Evolutionary conservation across 257 asterid genomes (phyloP).

Genomic region (Salvia rosmarinus): DNA sequence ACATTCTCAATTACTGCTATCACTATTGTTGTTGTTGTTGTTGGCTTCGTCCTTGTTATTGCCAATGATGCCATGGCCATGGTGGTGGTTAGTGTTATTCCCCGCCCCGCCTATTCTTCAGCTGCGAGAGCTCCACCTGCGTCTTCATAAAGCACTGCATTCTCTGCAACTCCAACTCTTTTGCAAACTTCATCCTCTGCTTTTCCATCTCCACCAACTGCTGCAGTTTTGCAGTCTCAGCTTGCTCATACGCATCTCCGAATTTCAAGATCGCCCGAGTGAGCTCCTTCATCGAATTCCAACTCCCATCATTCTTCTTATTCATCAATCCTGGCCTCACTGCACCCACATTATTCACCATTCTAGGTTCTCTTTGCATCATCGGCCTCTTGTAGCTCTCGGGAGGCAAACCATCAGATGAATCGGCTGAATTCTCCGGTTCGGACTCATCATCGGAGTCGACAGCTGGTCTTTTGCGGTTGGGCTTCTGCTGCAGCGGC

Average conservation of each 20-base stretch:
- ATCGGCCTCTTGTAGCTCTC: constrained; percentile 52
- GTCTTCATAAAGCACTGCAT: constrained; percentile 84
- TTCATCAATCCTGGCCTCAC: constrained; percentile 25
- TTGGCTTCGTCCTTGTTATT: constrained; percentile 28
- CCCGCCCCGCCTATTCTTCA: constrained; percentile 50
- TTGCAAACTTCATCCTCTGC: constrained; percentile 87
- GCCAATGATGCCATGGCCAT: constrained; percentile 17
- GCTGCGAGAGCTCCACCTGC: constrained; percentile 76
- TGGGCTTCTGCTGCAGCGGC: constrained; percentile 28
- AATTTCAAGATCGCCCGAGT: constrained; percentile 66
- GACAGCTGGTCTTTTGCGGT: constrained; percentile 43
- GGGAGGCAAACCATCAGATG: constrained; percentile 71
- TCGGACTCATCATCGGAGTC: constrained; percentile 58
- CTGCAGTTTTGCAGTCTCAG: constrained; percentile 75
- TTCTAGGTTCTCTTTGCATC: constrained; percentile 33
- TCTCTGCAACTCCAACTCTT: constrained; percentile 92
- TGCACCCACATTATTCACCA: constrained; percentile 28
- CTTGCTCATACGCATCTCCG: constrained; percentile 84
- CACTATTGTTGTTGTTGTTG: constrained; percentile 47
- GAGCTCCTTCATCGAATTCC: constrained; percentile 61
- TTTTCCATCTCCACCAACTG: constrained; percentile 92
- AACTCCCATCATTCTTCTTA: constrained; percentile 37
- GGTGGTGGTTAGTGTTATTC: constrained; percentile 41
- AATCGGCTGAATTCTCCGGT: constrained; percentile 55
- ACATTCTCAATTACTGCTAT: constrained; percentile 57